Percentiles rank a stretch among this genome's conserved stretches.
These are phyloP conservation scores for Emergomyces pasteurianus DNA, from an alignment of 2,329 filamentous ascomycete genomes.

Conservation along the genomic window DNA sequence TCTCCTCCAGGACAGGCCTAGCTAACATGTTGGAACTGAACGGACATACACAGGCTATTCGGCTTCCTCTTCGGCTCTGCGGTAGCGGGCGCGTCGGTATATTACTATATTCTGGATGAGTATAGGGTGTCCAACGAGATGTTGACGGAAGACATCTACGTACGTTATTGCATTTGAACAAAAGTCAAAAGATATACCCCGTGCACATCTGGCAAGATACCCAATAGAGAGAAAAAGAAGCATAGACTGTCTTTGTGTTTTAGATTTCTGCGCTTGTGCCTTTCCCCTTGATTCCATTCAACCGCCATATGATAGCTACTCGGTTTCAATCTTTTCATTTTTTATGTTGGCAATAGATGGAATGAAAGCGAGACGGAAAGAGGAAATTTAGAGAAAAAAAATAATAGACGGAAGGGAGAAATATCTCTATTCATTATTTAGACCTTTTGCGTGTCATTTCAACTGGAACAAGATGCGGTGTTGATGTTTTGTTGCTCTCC, in stretches of 20 bases:
- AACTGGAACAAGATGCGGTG: not conserved
- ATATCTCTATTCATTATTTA: not conserved
- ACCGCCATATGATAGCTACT: not conserved
- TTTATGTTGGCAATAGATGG: not conserved
- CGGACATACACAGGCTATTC: conserved; percentile 54
- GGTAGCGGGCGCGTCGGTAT: conserved; percentile 66
- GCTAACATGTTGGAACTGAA: conserved; percentile 3
- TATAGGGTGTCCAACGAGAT: conserved; percentile 91
- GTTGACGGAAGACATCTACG: conserved; percentile 89
- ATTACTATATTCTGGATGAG: conserved; percentile 86
- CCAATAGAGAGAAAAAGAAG: not conserved
- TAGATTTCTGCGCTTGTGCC: not conserved
- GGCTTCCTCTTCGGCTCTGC: conserved; percentile 82
- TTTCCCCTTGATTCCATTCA: not conserved
- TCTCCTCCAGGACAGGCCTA: not conserved
- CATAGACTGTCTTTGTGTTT: not conserved
- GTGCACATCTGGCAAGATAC: not conserved
- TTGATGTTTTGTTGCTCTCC: not conserved
- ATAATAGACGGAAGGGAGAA: not conserved
- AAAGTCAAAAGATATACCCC: not conserved
- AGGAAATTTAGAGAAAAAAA: not conserved
- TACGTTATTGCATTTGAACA: conserved; percentile 41
- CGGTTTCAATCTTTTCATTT: not conserved
- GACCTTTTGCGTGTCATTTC: not conserved
- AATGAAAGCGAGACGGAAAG: not conserved